Evolutionary conservation across 305 asterid genomes (phyloP).

Genomic region (Fraxinus platypoda): DNA sequence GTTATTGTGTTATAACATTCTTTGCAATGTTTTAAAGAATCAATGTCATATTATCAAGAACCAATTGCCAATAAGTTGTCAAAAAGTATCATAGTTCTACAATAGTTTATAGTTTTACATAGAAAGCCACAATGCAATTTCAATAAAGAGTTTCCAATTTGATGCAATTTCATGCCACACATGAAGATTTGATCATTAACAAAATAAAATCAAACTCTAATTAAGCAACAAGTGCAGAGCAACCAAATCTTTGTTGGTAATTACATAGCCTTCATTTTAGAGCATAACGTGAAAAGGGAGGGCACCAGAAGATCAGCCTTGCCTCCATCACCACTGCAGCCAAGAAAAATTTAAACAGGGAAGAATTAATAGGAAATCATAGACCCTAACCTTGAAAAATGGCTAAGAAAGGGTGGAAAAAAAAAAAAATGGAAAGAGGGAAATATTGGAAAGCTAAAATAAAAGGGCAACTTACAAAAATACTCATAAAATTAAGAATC

Average conservation of each 20-base stretch:
- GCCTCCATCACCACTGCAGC: background rate
- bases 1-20: background rate
- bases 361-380: background rate
- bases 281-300: background rate
- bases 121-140: background rate
- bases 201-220: background rate
- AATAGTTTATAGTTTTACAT: background rate
- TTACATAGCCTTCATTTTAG: background rate
- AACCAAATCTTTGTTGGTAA: background rate
- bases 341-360: background rate
- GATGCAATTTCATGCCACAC: background rate
- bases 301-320: background rate
- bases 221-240: background rate
- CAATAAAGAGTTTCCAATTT: background rate
- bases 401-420: too few relatives aligned
- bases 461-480: too few relatives aligned
- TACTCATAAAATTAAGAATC: too few relatives aligned
- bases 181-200: background rate
- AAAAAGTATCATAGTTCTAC: background rate
- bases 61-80: background rate
- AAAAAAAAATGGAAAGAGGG: too few relatives aligned
- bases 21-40: background rate
- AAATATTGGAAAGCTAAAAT: too few relatives aligned
- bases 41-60: background rate
- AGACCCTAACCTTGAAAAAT: background rate